Evolutionary conservation across 2,329 filamentous ascomycete genomes (phyloP).

Genomic region (Neoscytalidium dimidiatum): DNA sequence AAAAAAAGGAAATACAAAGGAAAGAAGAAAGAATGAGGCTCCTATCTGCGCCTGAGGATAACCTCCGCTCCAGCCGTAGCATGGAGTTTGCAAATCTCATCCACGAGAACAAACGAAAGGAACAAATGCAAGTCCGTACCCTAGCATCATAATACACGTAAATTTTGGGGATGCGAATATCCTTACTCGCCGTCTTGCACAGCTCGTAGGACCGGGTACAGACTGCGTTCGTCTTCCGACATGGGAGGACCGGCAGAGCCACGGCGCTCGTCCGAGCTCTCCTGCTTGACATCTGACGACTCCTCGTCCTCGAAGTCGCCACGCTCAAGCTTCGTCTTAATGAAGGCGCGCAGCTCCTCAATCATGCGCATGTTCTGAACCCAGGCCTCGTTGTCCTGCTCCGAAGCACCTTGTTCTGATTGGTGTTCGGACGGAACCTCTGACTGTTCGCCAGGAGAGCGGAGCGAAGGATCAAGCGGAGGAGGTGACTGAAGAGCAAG

Average conservation of each 20-base stretch:
- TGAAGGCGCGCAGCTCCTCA: conserved; percentile 59
- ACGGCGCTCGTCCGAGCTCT: conserved; percentile 25
- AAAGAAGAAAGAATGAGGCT: neutral
- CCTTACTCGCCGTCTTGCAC: conserved; percentile 41
- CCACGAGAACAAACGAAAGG: conserved; percentile 6
- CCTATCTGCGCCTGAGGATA: neutral
- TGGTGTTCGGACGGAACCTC: conserved; percentile 34
- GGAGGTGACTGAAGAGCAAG: conserved; percentile 42
- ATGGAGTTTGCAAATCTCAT: conserved; percentile 13
- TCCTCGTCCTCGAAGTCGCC: conserved; percentile 51
- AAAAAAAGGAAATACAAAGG: conserved; percentile 9
- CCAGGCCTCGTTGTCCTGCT: conserved; percentile 52
- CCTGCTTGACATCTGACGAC: conserved; percentile 25
- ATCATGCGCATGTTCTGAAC: conserved; percentile 66
- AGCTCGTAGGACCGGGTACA: conserved; percentile 43
- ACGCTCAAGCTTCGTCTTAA: conserved; percentile 56
- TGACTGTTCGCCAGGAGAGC: conserved; percentile 41
- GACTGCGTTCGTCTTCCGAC: conserved; percentile 40
- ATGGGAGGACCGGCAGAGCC: conserved; percentile 29
- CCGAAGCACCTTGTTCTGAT: conserved; percentile 21
- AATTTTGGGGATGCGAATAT: neutral
- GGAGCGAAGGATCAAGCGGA: conserved; percentile 38
- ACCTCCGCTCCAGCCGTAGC: conserved; percentile 19
- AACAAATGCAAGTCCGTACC: conserved; percentile 12
- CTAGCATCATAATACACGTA: conserved; percentile 15